phyloP scores from a whole-genome alignment of 495 filamentous ascomycete genomes.

The Glonium stellatum region DNA sequence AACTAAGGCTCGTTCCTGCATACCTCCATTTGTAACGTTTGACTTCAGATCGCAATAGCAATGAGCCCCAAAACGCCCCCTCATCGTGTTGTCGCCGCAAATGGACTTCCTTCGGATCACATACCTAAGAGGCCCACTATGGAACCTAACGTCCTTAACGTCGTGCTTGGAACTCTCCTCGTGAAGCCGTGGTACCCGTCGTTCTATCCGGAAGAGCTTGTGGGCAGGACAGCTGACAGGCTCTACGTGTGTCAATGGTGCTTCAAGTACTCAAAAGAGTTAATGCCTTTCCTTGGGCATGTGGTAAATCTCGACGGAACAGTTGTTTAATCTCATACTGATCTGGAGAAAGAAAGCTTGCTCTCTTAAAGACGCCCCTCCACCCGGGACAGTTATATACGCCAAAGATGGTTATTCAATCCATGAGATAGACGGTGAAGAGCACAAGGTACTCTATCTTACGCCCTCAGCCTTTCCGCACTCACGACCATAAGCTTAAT shows the following conservation, averaged over 20 bases:
- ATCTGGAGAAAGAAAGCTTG: slow-evolving; percentile 39
- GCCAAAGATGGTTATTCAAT: slow-evolving; percentile 56
- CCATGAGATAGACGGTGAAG: slow-evolving; percentile 88
- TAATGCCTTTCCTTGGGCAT: slow-evolving; percentile 53
- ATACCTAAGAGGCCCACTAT: background rate
- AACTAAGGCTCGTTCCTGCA: background rate
- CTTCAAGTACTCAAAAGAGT: slow-evolving; percentile 81
- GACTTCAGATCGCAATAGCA: background rate
- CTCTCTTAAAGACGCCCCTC: slow-evolving; percentile 33
- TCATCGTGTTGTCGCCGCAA: background rate
- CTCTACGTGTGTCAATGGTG: slow-evolving; percentile 89
- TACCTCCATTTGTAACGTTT: background rate
- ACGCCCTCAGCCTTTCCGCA: background rate
- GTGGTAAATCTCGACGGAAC: slow-evolving; percentile 30
- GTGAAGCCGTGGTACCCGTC: slow-evolving; percentile 43
- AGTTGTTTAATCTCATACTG: slow-evolving; percentile 18
- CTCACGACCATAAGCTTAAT: background rate
- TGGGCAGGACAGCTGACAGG: slow-evolving; percentile 40
- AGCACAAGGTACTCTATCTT: slow-evolving; percentile 54
- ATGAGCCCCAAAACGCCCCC: background rate
- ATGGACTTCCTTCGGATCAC: background rate
- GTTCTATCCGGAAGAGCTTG: slow-evolving; percentile 42
- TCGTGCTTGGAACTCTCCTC: slow-evolving; percentile 40
- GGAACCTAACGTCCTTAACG: slow-evolving; percentile 38
- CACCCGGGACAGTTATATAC: slow-evolving; percentile 45